phyloP scores from a whole-genome alignment of 1,284 basidiomycete species.

The Pyrrhoderma lamaoense region DNA sequence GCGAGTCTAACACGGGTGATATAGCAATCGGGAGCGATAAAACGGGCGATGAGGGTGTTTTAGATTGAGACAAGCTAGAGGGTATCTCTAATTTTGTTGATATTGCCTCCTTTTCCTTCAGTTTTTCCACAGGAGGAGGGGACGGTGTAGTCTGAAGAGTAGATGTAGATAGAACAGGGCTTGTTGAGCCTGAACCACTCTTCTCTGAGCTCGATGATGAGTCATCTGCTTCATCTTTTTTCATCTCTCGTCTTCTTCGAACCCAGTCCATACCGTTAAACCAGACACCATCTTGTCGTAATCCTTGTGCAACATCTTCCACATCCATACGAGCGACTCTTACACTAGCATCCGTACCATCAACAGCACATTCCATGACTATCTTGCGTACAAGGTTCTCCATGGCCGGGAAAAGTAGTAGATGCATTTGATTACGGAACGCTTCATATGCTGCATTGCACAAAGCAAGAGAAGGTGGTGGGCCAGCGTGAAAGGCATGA shows the following conservation, averaged over 20 bases:
- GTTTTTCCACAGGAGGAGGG: conserved; percentile 42
- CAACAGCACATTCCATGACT: conserved; percentile 49
- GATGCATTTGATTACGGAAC: conserved; percentile 47
- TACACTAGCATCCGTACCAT: conserved; percentile 36
- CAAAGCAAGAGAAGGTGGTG: conserved; percentile 47
- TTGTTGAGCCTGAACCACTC: conserved; percentile 51
- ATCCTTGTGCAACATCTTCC: conserved; percentile 49
- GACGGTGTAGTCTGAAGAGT: conserved; percentile 69
- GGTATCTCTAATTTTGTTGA: conserved; percentile 23
- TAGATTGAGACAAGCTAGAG: not conserved
- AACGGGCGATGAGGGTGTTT: conserved; percentile 25
- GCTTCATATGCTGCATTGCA: conserved; percentile 53
- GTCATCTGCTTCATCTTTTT: conserved; percentile 32
- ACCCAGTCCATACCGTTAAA: conserved; percentile 61
- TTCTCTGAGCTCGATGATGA: conserved; percentile 38
- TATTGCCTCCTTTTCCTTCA: conserved; percentile 25
- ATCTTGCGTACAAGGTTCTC: conserved; percentile 56
- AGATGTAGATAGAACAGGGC: conserved; percentile 65
- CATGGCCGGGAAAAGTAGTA: conserved; percentile 56
- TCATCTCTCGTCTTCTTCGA: conserved; percentile 27
- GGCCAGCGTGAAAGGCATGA: conserved; percentile 35
- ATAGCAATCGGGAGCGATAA: conserved; percentile 38
- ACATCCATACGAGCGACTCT: conserved; percentile 45
- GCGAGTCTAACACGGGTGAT: conserved; percentile 49
- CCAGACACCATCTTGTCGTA: conserved; percentile 57